Evolutionary conservation across 2,329 filamentous ascomycete genomes (phyloP), one percentile per base, ranked within the genome.

Genomic region (Pseudogymnoascus sp.): DNA sequence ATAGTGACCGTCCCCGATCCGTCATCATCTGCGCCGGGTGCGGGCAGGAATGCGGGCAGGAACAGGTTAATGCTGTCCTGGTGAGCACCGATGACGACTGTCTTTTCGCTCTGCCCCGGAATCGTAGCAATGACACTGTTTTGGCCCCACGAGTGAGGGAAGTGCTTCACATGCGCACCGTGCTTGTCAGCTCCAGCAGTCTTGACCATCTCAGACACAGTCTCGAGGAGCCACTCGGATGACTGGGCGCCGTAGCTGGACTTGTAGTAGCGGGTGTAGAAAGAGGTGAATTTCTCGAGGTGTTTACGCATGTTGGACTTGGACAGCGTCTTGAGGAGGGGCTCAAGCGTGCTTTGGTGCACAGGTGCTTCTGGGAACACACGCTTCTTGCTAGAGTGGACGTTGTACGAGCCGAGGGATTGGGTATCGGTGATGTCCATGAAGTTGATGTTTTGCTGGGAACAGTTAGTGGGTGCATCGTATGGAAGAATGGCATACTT

Each of bases 21-120:
- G 72, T 97, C 93, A 69, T 97, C 93, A 68, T 97, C 94, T n/a
- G 93, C 92, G 52, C 93, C 93, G 0, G 93, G 93, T 0, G 93
- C 92, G 12, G 89, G 84, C 35, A 97, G 81, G 36, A 96, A 79
- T 2, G 88, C 90, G 0, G 92, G 93, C 10, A 96, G 76, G 77
- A 91, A 96, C 52, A 96, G 81, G 76, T 97, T 97, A 76, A 96
- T 95, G 69, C 90, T 95, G 74, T 97, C 93, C 74, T 96, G 92
- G 74, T 97, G 92, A 0, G 92, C 92, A 60, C 93, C 92, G 67
- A 97, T 87, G 21, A 97, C 87, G 33, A 95, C 82, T 0, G 92
- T 96, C 74, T 87, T 88, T 71, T 94, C 87, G 63, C 84, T 88
- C 77, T 89, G 83, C 62, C 93, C 93, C 0, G 93, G 93, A 58